Conservation (phyloP, 306 rosid species). For the Prinsepia uniflora region DNA sequence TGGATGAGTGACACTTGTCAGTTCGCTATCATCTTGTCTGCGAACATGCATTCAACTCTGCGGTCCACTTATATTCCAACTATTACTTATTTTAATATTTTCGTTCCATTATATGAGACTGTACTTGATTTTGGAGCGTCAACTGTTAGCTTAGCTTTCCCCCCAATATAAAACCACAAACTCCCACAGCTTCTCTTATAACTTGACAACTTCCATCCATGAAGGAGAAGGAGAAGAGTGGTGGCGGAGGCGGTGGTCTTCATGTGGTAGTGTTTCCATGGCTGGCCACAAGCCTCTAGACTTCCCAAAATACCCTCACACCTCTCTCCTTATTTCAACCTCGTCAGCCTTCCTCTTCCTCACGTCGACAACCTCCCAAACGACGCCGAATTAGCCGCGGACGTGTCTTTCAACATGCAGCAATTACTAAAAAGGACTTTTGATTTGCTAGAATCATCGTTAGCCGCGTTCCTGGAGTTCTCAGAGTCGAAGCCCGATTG, state of each 20-base stretch:
- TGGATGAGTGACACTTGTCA: no score
- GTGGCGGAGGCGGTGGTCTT: background rate
- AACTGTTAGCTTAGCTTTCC: no score
- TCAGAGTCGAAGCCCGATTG: conserved; percentile 29
- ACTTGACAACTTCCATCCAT: background rate
- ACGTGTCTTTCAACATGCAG: conserved; percentile 37
- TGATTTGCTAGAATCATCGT: conserved; percentile 28
- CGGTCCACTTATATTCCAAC: background rate
- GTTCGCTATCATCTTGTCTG: no score
- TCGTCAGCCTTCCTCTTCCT: conserved; percentile 33
- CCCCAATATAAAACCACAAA: no score
- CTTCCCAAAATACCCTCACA: conserved; percentile 36
- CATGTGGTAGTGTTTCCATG: conserved; percentile 47
- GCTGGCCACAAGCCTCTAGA: conserved; percentile 43
- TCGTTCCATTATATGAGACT: no score
- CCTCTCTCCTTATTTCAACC: conserved; percentile 31
- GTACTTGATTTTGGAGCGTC: background rate
- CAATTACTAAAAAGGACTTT: conserved; percentile 36
- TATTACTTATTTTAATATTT: background rate
- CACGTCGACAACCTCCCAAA: conserved; percentile 27
- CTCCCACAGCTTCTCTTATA: background rate
- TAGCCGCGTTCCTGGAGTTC: conserved; percentile 16
- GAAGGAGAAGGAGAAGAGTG: conserved; percentile 2
- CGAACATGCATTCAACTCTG: background rate
- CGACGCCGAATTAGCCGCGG: conserved; percentile 39